phyloP scores from a whole-genome alignment of 352 stramenopile species.

The Globisporangium viniferum region DNA sequence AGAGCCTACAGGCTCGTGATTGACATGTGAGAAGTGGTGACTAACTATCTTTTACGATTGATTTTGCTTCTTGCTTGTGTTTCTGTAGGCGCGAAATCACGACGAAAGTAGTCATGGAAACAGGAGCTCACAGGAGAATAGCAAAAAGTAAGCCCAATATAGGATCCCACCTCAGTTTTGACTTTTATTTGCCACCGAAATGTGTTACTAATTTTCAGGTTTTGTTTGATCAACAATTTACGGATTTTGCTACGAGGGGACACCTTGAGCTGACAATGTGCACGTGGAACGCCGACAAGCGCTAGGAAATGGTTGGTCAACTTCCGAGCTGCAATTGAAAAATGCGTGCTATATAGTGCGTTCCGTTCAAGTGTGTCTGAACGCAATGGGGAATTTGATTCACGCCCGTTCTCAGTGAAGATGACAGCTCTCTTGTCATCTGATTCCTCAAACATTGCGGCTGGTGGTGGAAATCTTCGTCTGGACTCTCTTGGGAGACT shows the following conservation, averaged over 20 bases:
- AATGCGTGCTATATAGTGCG: too few relatives aligned
- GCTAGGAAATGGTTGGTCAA: too few relatives aligned
- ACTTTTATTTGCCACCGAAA: not conserved
- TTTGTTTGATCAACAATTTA: too few relatives aligned
- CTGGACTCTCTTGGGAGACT: not conserved
- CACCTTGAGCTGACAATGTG: too few relatives aligned
- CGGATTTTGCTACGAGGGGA: too few relatives aligned
- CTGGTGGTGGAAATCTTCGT: not conserved
- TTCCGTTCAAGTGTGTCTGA: too few relatives aligned
- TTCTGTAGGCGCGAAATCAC: slow-evolving; percentile 21
- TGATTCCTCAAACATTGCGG: too few relatives aligned
- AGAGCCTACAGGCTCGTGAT: not conserved
- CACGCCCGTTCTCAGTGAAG: not conserved
- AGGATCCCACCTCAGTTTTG: slow-evolving; percentile 10
- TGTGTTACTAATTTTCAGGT: too few relatives aligned
- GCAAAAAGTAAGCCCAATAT: not conserved
- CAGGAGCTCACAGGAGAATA: not conserved
- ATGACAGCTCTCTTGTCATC: not conserved
- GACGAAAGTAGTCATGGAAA: slow-evolving; percentile 22
- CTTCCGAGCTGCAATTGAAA: too few relatives aligned
- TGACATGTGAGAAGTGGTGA: not conserved
- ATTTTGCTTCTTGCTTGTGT: not conserved
- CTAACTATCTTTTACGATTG: not conserved
- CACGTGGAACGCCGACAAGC: too few relatives aligned
- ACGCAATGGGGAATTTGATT: too few relatives aligned